Percentiles rank a stretch among this genome's conserved stretches.
phyloP scores from a whole-genome alignment of 352 stramenopile genomes.

The Phytopythium oedochilum region DNA sequence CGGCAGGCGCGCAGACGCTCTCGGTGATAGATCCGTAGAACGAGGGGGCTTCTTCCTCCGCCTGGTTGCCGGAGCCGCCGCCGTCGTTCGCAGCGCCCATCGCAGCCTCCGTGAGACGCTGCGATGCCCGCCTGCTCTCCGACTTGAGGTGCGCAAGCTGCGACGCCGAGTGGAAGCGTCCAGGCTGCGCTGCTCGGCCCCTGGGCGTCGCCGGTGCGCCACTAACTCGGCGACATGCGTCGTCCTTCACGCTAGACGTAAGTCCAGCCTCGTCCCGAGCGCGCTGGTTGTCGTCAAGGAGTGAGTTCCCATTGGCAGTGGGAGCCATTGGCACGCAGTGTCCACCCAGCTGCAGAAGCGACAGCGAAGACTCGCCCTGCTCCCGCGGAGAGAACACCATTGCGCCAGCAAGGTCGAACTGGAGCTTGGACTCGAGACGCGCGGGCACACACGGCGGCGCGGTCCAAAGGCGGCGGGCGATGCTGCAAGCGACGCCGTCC shows the following conservation, averaged over 20 bases:
- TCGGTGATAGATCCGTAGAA: not conserved
- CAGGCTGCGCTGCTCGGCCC: not conserved
- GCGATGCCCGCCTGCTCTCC: constrained; percentile 2
- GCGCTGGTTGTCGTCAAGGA: not conserved
- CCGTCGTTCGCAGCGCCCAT: not conserved
- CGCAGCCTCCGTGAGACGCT: not conserved
- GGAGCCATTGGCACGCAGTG: no score
- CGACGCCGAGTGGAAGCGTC: not conserved
- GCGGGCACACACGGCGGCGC: no score
- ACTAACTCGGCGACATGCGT: not conserved
- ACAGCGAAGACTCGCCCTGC: not conserved
- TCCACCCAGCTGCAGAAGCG: not conserved
- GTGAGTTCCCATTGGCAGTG: not conserved
- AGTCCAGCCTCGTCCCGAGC: not conserved
- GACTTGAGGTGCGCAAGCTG: constrained; percentile 6
- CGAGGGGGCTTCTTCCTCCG: not conserved
- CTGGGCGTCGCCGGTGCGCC: not conserved
- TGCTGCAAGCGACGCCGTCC: not conserved
- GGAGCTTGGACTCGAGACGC: no score
- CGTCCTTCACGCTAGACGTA: not conserved
- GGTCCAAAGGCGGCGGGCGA: no score
- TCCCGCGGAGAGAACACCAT: constrained; percentile 3
- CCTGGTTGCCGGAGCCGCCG: constrained; percentile 1
- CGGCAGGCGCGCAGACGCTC: not conserved
- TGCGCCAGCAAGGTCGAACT: not conserved